phyloP scores from a whole-genome alignment of 805 yeast genomes.

The Lachancea waltii region DNA sequence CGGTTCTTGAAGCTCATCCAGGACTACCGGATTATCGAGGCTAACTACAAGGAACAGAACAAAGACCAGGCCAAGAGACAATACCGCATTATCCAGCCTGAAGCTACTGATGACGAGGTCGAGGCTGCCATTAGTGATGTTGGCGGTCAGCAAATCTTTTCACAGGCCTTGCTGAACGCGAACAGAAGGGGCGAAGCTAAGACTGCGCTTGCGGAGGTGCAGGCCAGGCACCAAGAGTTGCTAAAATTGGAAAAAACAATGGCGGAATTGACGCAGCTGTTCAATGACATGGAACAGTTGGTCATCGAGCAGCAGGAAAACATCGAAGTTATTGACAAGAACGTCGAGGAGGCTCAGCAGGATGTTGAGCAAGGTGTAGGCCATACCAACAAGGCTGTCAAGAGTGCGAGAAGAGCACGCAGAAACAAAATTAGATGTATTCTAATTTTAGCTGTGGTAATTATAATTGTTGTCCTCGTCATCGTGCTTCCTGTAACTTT shows the following conservation, averaged over 20 bases:
- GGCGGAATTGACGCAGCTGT: slow-evolving; percentile 90
- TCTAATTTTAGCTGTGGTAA: slow-evolving; percentile 52
- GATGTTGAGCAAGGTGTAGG: slow-evolving; percentile 93
- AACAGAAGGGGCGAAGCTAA: slow-evolving; percentile 93
- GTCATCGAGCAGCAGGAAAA: slow-evolving; percentile 93
- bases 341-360: slow-evolving; percentile 75
- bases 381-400: slow-evolving; percentile 85
- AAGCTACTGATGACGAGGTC: slow-evolving; percentile 77
- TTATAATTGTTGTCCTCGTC: slow-evolving; percentile 60
- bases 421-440: slow-evolving; percentile 84
- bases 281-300: slow-evolving; percentile 92
- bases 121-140: slow-evolving; percentile 78
- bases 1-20: slow-evolving; percentile 82
- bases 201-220: slow-evolving; percentile 92
- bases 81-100: slow-evolving; percentile 82
- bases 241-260: slow-evolving; percentile 91
- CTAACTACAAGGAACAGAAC: slow-evolving; percentile 76
- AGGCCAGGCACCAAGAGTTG: slow-evolving; percentile 90
- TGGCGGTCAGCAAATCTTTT: slow-evolving; percentile 85
- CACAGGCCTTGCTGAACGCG: slow-evolving; percentile 82
- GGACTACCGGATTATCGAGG: slow-evolving; percentile 80
- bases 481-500: slow-evolving; percentile 42
- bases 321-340: slow-evolving; percentile 74
- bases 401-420: slow-evolving; percentile 83
- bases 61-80: slow-evolving; percentile 88